Evolutionary conservation across 345 rosid genomes (phyloP).

Genomic region (Bruguiera gymnorhiza): DNA sequence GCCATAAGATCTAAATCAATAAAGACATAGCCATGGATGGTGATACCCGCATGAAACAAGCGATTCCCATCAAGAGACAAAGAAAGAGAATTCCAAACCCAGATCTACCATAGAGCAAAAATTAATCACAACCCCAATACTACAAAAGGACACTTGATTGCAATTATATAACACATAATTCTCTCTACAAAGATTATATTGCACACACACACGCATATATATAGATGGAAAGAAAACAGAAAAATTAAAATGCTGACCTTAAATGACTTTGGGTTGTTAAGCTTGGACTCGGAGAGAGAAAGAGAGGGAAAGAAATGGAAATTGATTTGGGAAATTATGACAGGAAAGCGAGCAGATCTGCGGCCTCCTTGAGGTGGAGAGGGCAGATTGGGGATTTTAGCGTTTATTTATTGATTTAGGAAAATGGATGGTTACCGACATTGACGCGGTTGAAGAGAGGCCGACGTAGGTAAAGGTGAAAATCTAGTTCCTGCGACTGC

Average conservation of each 20-base stretch:
- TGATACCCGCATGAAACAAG: not conserved
- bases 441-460: constrained; percentile 17
- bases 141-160: not conserved
- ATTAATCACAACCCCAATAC: not conserved
- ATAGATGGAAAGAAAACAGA: not conserved
- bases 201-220: too few species aligned
- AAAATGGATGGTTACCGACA: constrained; percentile 14
- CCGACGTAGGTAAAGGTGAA: not conserved
- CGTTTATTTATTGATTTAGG: not conserved
- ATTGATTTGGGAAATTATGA: too few species aligned
- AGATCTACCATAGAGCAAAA: not conserved
- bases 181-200: too few species aligned
- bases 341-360: constrained; percentile 19
- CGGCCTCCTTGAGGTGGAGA: not conserved
- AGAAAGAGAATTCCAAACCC: not conserved
- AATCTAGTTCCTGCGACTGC: not conserved
- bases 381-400: too few species aligned
- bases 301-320: not conserved
- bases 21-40: not conserved
- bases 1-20: not conserved
- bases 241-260: not conserved
- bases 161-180: not conserved
- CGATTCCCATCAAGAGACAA: not conserved
- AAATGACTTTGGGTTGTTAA: not conserved
- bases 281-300: constrained; percentile 1